Evolutionary conservation across 1,284 basidiomycete genomes (phyloP).

Genomic region (Irpex rosettiformis): DNA sequence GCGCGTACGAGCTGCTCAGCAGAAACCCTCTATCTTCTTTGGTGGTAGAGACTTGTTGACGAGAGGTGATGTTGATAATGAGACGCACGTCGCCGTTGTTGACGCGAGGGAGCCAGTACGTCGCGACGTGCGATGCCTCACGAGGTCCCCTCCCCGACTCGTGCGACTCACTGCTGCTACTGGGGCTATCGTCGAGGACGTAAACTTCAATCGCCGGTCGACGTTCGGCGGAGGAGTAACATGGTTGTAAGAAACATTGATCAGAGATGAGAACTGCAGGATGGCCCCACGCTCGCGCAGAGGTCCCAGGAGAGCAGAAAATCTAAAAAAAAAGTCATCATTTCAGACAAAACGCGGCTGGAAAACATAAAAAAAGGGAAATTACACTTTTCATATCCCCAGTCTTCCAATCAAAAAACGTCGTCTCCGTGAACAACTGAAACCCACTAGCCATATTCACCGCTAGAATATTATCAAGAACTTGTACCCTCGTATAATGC

Average conservation of each 20-base stretch:
- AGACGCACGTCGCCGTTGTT: background rate
- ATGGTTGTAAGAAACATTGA: conserved; percentile 6
- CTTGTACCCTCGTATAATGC: conserved; percentile 5
- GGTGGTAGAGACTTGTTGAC: conserved; percentile 1
- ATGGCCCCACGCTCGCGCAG: conserved; percentile 2
- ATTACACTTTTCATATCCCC: conserved; percentile 5
- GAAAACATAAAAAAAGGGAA: too few relatives aligned
- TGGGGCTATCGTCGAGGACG: conserved; percentile 2
- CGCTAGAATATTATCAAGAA: background rate
- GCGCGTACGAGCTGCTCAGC: background rate
- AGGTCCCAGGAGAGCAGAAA: conserved; percentile 1
- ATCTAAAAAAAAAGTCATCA: background rate
- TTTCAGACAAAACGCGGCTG: too few relatives aligned
- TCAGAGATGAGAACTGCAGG: conserved; percentile 6
- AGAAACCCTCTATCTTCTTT: background rate
- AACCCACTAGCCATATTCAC: conserved; percentile 3
- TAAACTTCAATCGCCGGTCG: conserved; percentile 7
- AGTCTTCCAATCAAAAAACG: conserved; percentile 6
- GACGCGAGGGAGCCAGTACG: conserved; percentile 5
- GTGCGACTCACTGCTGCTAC: too few relatives aligned
- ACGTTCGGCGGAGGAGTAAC: conserved; percentile 3
- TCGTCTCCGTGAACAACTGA: conserved; percentile 2
- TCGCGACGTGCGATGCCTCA: conserved; percentile 1
- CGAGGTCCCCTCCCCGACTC: background rate
- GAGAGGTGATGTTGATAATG: conserved; percentile 1